Evolutionary conservation across 139 green algal species (phyloP), one percentile per base, ranked within the genome.

Genomic region (Coccomyxa sp.): DNA sequence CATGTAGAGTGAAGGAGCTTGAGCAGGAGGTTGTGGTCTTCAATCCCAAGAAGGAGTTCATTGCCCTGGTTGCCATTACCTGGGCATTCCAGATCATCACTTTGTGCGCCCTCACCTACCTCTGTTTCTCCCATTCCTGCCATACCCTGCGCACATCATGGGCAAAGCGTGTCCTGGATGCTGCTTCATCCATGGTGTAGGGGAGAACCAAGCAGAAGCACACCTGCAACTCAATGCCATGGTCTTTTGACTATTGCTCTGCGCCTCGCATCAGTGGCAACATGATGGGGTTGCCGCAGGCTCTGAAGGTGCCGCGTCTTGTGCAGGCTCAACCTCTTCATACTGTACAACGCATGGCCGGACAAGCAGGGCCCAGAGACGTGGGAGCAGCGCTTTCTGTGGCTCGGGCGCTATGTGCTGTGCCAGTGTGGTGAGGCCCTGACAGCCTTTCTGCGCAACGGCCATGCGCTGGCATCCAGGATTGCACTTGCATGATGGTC

Each of bases 291-390:
- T 10, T 58, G 44, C 44, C 10, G 44, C 14, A 22, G 50, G 50
- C 50, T 31, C 22, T 18, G 27, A 64, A 31, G 50, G 50, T 12
- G 50, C 18, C 5, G 1, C 5, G 5, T 18, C 29, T 72, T 40
- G 33, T 78, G 54, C 78, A 82, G 78, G 73, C 39, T 82, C 38
- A 79, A 79, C 33, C 35, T 68, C 12, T 33, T 70, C n/a, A 36
- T 82, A 18, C 79, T 72, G 79, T 82, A 82, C 73, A 82, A 82
- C 31, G 73, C 73, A 16, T 79, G 73, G 79, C 79, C 79, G 33
- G 73, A 82, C 31, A 39, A 79, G 5, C 50, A 82, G 2, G 74
- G 14, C 0, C 44, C 74, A 72, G 74, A 78, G 10, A 27, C 14
- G 5, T 78, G 74, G 78, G 79, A 82, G 34, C 74, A 37, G 0